Evolutionary conservation across 495 filamentous ascomycete genomes (phyloP), one percentile per base, ranked within the genome.

Genomic region (Echria macrotheca): DNA sequence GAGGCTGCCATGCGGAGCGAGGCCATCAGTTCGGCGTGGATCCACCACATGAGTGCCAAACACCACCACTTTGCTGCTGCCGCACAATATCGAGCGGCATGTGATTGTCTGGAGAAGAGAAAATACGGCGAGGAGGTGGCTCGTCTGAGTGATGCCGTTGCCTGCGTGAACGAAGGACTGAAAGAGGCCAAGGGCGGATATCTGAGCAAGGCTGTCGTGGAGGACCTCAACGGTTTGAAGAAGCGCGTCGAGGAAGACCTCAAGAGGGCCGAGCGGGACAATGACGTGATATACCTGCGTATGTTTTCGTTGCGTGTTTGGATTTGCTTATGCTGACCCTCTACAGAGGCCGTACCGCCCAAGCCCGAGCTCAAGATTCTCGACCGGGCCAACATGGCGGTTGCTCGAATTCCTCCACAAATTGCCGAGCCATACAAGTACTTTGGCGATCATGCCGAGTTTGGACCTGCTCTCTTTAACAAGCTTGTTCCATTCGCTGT

Each of bases 81-180:
- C 2, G 91, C 93, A 5, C 93, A 98, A 65, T 97, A 88, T 56
- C 78, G 93, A n/a, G 89, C 91, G 19, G 88, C 93, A 4, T 82
- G 88, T 43, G 91, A 97, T 54, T 94, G 89, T 55, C 61, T 98
- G 46, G 94, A 96, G 67, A 95, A 91, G 74, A 78, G 84, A 42
- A 93, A 87, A 58, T 98, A 96, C 52, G 93, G 94, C 29, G 93
- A 98, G 63, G 93, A 98, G 70, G 88, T 98, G 15, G 89, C 93
- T 0, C 75, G 93, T 10, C 63, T 98, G 24, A 73, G 78, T 23
- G 93, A 96, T 57, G 86, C 87, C 47, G 73, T 95, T 44, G 71
- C 77, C 3, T 95, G 89, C 53, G 87, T 89, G 2, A 87, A 86
- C 36, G 89, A 95, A 49, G 93, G 87, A 0, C 63, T 97, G 44